Percentiles rank a stretch among this genome's conserved stretches.
phyloP scores from a whole-genome alignment of 2,329 filamentous ascomycete species.

The Hymenoscyphus repandus region DNA sequence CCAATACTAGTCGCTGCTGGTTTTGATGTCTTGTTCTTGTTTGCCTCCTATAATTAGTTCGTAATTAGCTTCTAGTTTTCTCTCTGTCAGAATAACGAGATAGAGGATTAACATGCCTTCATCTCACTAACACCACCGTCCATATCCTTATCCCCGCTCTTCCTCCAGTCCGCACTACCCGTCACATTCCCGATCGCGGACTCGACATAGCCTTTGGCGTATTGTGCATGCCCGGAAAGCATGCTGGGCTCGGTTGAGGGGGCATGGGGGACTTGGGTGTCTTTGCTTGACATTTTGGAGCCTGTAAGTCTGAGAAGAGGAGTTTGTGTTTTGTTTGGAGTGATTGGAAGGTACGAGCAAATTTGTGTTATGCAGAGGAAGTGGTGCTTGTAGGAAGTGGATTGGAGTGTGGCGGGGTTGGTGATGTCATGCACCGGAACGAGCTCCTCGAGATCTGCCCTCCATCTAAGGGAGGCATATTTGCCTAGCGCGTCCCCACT shows the following conservation, averaged over 20 bases:
- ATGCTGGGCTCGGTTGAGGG: conserved; percentile 45
- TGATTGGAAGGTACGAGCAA: too few species aligned
- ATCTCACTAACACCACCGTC: conserved; percentile 55
- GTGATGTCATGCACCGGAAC: too few species aligned
- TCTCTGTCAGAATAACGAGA: not conserved
- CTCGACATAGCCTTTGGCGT: conserved; percentile 63
- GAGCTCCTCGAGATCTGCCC: too few species aligned
- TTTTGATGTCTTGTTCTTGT: conserved; percentile 7
- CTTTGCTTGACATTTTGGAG: not conserved
- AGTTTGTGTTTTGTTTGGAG: not conserved
- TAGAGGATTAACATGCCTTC: conserved; percentile 26
- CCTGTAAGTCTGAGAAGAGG: not conserved
- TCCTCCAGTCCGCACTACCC: conserved; percentile 57
- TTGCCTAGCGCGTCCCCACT: too few species aligned
- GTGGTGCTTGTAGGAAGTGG: too few species aligned
- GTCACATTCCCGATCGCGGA: conserved; percentile 50
- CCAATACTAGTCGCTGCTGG: conserved; percentile 19
- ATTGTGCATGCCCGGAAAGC: conserved; percentile 59
- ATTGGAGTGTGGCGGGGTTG: too few species aligned
- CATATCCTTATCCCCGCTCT: conserved; percentile 60
- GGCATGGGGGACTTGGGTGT: not conserved
- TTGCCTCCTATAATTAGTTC: conserved; percentile 5
- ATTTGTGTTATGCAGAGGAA: too few species aligned
- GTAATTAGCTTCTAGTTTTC: not conserved
- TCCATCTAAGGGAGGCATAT: too few species aligned